Base-by-base conservation (phyloP, 2,329 filamentous ascomycete genomes). In the Lachnellula cervina region DNA sequence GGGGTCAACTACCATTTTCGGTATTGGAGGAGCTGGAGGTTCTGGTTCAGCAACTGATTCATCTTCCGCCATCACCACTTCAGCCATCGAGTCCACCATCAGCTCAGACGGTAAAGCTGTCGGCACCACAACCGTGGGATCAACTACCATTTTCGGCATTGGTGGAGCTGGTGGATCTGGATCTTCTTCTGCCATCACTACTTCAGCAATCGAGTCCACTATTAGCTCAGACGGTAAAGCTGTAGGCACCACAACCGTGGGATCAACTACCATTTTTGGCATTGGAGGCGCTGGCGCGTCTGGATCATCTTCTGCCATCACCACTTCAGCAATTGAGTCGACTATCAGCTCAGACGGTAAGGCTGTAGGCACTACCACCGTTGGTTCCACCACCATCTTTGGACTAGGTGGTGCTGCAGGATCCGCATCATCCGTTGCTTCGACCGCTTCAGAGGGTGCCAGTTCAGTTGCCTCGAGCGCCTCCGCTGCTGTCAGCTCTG, bases 321-420 rank as follows among this genome's bases (percentile, higher is more conserved):
- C 60, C 21, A 64, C 62, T 34, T 61, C 62, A 13, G 58, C 49
- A n/a, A 55, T 64, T 38, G n/a, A 56, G 17, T 58, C 58, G 17
- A 40, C 50, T 8, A 40, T 62, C 7, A 58, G 55, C 11, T 60
- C 59, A 4, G 61, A 43, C 14, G 49, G 49, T 17, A 60, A 55
- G 8, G 55, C 56, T 44, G 17, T 64, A 40, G 42, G 59, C 0
- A 57, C 59, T 17, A 21, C 44, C 17, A 54, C 58, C 23, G n/a
- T 64, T 47, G 59, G 58, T 11, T 64, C 62, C 13, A 63, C 60
- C 37, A 62, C 60, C 13, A 61, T 62, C 43, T 58, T 46, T n/a
- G 42, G 50, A 34, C 49, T 28, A 17, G 52, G 37, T 49, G 59
- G 40, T 32, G 52, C 43, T 51, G 57, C 35, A 9, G 23, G 40